Evolutionary conservation across 768 basidiomycete genomes (phyloP), one percentile per base, ranked within the genome.

Genomic region (Suillus clintonianus): DNA sequence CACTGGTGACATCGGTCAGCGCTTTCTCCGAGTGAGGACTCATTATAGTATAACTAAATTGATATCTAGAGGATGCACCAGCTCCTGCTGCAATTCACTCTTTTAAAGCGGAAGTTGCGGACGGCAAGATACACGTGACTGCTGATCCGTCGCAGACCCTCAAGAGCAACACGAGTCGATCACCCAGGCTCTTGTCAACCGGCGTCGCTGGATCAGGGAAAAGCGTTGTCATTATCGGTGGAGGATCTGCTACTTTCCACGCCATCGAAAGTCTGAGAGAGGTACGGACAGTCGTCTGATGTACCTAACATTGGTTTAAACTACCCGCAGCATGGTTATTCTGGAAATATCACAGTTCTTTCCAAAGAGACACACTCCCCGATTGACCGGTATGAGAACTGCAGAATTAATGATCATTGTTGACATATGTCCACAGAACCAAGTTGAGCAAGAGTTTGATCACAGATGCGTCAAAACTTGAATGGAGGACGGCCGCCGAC

Each of bases 391-490:
- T 87, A 61, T 30, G 70, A 64, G 34, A 13, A 37, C 4, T 19
- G 37, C 13, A 3, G 14, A 11, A 47, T 24, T 3, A 30, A 64
- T 50, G 50, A 61, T 63, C 41, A 10, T 53, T 54, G 45, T 56
- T 22, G 24, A 58, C 57, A n/a, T n/a, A 22, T 45, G 45, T 41
- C 15, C 24, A 37, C 66, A 92, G 93, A 64, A 95, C 95, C 48
- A 96, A 92, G 77, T 81, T 97, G 61, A 94, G 92, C 77, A 97
- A 97, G 76, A 88, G 87, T 3, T 86, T 97, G 59, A 83, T 89
- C 47, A 89, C 89, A 19, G 92, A 95, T 69, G 76, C 88, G 2
- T 77, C 85, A n/a, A 94, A 94, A 77, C 76, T 96, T 39, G 86
- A 90, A 74, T 92, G 85, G 82, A 84, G 86, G 19, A 83, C 85